A percentile compares a stretch with the other conserved stretches of the same genome.
Evolutionary conservation across 129 eudicot genomes (phyloP).

Genomic region (Saposhnikovia divaricata): DNA sequence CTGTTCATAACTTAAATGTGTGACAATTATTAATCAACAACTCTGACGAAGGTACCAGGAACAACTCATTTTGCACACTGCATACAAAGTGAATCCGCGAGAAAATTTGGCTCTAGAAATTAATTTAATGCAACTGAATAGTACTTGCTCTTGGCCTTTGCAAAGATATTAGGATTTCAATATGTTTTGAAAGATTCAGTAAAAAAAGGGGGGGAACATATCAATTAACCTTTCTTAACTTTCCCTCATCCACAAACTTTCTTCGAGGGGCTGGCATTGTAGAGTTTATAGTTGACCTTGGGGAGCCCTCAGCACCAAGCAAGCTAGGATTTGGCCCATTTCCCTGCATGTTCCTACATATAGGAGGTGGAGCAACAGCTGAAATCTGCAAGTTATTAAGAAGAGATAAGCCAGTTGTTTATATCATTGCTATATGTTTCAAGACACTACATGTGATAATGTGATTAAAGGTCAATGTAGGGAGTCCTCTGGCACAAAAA

Average conservation of each 20-base stretch:
- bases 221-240: constrained; percentile 67
- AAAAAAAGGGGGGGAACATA: neutral
- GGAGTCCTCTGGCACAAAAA: neutral
- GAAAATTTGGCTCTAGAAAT: neutral
- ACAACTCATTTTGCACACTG: neutral
- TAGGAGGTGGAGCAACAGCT: constrained; percentile 87
- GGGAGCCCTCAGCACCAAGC: constrained; percentile 58
- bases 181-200: neutral
- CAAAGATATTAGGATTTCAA: neutral
- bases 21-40: neutral
- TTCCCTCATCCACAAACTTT: constrained; percentile 93
- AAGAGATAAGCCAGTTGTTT: constrained; percentile 11
- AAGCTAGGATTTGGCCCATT: constrained; percentile 46
- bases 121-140: neutral
- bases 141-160: neutral
- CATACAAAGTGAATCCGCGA: neutral
- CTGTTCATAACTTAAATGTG: neutral
- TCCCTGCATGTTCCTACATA: constrained; percentile 63
- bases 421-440: neutral
- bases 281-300: constrained; percentile 62
- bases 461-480: neutral
- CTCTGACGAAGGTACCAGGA: neutral
- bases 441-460: neutral
- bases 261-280: constrained; percentile 85
- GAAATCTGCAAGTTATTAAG: constrained; percentile 53